Percentiles rank a stretch among this genome's conserved stretches.
phyloP scores from a whole-genome alignment of 345 rosid species.

The Populus davidiana region DNA sequence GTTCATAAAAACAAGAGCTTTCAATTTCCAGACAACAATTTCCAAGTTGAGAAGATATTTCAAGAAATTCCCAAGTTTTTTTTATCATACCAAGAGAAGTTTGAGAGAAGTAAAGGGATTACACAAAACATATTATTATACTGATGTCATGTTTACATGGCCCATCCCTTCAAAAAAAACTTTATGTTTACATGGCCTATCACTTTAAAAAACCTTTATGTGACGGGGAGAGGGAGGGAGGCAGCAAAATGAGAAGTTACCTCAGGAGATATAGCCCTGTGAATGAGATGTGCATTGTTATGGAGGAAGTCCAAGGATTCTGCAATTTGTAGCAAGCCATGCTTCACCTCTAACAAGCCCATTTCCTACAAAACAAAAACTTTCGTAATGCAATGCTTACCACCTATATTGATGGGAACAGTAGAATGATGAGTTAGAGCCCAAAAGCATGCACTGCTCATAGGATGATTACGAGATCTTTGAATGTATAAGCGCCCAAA shows the following conservation, averaged over 20 bases:
- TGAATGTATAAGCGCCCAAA: background rate
- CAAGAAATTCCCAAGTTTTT: background rate
- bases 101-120: background rate
- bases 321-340: slow-evolving; percentile 84
- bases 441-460: background rate
- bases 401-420: background rate
- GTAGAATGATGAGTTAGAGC: background rate
- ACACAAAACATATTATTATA: background rate
- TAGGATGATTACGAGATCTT: background rate
- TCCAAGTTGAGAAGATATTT: background rate
- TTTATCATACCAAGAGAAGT: background rate
- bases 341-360: slow-evolving; percentile 92
- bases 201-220: no score
- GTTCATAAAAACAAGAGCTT: background rate
- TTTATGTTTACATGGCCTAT: no score
- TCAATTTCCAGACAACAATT: background rate
- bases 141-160: background rate
- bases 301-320: slow-evolving; percentile 88
- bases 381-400: background rate
- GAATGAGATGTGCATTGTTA: slow-evolving; percentile 78
- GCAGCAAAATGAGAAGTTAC: slow-evolving; percentile 24
- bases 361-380: slow-evolving; percentile 56
- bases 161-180: background rate
- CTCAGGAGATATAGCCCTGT: slow-evolving; percentile 94
- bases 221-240: no score